Evolutionary conservation across 2,329 filamentous ascomycete species (phyloP).

Genomic region (Colletotrichum incanum): DNA sequence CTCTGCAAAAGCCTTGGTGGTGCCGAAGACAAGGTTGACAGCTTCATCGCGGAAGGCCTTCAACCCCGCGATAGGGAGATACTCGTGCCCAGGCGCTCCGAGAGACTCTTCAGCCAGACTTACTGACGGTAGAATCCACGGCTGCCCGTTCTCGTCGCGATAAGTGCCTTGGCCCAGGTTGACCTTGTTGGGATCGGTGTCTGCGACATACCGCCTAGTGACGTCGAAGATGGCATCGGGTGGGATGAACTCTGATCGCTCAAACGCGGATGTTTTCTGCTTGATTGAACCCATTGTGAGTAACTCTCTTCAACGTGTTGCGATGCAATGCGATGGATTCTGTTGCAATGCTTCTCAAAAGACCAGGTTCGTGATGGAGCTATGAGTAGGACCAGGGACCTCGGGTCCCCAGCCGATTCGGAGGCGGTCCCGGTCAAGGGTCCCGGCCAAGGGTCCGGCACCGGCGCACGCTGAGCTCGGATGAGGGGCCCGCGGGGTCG

Average conservation of each 20-base stretch:
- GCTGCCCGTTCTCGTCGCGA: constrained; percentile 55
- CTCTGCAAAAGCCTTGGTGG: constrained; percentile 47
- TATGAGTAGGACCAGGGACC: constrained; percentile 1
- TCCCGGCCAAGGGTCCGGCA: constrained; percentile 30
- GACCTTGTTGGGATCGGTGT: constrained; percentile 52
- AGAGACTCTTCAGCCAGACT: constrained; percentile 47
- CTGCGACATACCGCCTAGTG: constrained; percentile 51
- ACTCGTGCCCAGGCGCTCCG: constrained; percentile 52
- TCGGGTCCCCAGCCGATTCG: constrained; percentile 36
- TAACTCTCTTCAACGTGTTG: background rate
- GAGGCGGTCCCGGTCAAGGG: constrained; percentile 27
- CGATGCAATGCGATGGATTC: background rate
- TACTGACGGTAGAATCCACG: constrained; percentile 58
- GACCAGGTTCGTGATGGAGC: background rate
- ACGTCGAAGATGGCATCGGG: constrained; percentile 55
- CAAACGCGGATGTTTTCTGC: constrained; percentile 44
- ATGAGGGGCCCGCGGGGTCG: constrained; percentile 31
- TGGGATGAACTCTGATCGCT: constrained; percentile 47
- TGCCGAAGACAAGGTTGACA: constrained; percentile 51
- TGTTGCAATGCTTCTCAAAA: background rate
- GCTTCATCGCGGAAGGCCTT: constrained; percentile 52
- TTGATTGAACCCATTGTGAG: constrained; percentile 32
- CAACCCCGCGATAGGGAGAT: constrained; percentile 55
- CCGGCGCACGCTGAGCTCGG: constrained; percentile 29
- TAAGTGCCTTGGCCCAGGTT: constrained; percentile 58